Base-by-base conservation (phyloP, 352 stramenopile species). In the Globisporangium abappressorium region DNA sequence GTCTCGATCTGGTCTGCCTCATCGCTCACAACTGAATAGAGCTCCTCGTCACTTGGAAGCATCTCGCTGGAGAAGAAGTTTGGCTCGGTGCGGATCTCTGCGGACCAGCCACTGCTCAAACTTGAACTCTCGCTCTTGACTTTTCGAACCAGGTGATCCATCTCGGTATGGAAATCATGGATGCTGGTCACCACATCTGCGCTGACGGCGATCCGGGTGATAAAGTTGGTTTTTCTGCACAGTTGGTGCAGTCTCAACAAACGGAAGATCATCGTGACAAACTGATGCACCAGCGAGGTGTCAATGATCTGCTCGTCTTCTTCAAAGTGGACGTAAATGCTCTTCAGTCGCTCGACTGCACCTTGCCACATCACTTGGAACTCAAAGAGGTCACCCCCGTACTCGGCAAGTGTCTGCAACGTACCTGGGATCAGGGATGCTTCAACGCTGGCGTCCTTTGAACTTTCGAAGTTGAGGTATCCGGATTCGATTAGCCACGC, bases 161-260 rank as follows among this genome's bases (percentile, higher is more conserved):
- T 58, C 60, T 65, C 46, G 20, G 60, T 57, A 15, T 65, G 46
- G 43, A 65, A 65, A 15, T 65, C 60, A 14, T 65, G 46, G 18
- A 65, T 49, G 46, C 60, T 65, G 30, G 4, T 33, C 18, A 18
- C 8, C 33, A 65, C 24, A 34, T 28, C 8, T 4, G 60, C 28
- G 43, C 60, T 65, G 12, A 65, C 28, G 1, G 51, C 60, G 34
- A 65, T 34, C 7, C 46, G 60, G 2, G n/a, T 65, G 46, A 57
- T 58, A 58, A 14, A n/a, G 14, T 65, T 65, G 18, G 60, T 30
- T 15, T 51, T 36, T 14, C 5, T 56, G 46, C 60, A 65, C 24
- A 56, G 9, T 22, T 65, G 46, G 9, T 65, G n/a, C 4, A 65
- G 43, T 30, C n/a, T 24, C 6, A 65, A 30, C 18, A 65, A 30